These are phyloP conservation scores for Lenzites betulinus DNA, from an alignment of 768 basidiomycete species.

Conservation along the genomic window DNA sequence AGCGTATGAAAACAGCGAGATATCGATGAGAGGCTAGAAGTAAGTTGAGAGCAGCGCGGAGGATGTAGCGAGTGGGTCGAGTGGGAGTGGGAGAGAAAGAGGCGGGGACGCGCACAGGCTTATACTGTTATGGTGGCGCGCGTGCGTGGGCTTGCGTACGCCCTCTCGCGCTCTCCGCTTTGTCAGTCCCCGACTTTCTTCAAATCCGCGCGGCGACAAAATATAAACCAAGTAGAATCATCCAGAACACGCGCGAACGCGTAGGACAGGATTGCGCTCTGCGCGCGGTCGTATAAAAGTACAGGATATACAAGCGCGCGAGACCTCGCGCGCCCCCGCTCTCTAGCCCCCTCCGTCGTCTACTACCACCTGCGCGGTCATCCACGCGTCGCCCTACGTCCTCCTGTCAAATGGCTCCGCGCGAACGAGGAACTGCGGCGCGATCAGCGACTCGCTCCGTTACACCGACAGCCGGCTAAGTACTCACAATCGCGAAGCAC, in stretches of 20 bases:
- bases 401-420: constrained; percentile 23
- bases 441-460: background rate
- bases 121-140: no score
- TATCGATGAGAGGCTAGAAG: no score
- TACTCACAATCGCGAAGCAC: constrained; percentile 71
- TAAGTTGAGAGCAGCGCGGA: no score
- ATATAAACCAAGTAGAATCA: background rate
- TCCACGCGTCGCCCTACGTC: constrained; percentile 14
- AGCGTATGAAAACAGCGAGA: no score
- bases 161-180: constrained; percentile 1
- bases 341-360: background rate
- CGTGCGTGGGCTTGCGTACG: constrained; percentile 5
- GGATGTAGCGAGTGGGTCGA: no score
- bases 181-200: background rate
- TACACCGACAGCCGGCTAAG: background rate
- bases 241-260: background rate
- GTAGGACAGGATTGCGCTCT: background rate
- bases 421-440: constrained; percentile 27
- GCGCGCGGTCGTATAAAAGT: background rate
- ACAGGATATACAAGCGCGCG: background rate
- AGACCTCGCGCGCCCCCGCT: background rate
- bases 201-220: no score
- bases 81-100: background rate
- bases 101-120: background rate
- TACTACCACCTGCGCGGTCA: background rate